These are phyloP conservation scores for Tulasnella sp. DNA, from an alignment of 768 basidiomycete genomes.

Conservation along the genomic window DNA sequence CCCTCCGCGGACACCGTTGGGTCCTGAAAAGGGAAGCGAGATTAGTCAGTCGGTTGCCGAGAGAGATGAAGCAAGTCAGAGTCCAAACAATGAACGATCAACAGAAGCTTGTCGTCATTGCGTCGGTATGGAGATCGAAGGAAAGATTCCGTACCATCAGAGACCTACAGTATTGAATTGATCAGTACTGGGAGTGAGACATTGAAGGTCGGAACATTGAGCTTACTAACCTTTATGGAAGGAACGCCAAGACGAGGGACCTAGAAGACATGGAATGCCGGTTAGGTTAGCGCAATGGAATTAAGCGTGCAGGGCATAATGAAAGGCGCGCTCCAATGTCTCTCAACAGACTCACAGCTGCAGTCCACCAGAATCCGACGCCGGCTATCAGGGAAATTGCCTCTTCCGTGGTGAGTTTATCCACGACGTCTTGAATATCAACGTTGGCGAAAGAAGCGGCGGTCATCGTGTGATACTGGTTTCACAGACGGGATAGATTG, in stretches of 20 bases:
- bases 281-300: not conserved
- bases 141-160: not conserved
- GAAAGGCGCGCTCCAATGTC: too few relatives aligned
- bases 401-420: constrained; percentile 71
- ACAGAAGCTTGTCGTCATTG: not conserved
- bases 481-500: too few relatives aligned
- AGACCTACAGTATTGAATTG: not conserved
- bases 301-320: not conserved
- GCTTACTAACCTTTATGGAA: constrained; percentile 59
- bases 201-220: constrained; percentile 63
- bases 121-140: not conserved
- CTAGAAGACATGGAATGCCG: not conserved
- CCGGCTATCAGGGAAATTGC: constrained; percentile 73
- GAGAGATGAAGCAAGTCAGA: too few relatives aligned
- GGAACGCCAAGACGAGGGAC: constrained; percentile 71
- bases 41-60: too few relatives aligned
- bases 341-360: constrained; percentile 39
- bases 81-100: too few relatives aligned
- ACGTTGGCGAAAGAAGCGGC: constrained; percentile 25
- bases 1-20: constrained; percentile 56
- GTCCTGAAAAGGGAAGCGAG: constrained; percentile 49
- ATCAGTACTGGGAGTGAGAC: constrained; percentile 28
- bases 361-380: constrained; percentile 50
- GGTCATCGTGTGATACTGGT: not conserved
- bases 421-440: constrained; percentile 61